These are phyloP conservation scores for Lolium rigidum DNA, from an alignment of 176 grass and related monocot genomes.

Conservation along the genomic window DNA sequence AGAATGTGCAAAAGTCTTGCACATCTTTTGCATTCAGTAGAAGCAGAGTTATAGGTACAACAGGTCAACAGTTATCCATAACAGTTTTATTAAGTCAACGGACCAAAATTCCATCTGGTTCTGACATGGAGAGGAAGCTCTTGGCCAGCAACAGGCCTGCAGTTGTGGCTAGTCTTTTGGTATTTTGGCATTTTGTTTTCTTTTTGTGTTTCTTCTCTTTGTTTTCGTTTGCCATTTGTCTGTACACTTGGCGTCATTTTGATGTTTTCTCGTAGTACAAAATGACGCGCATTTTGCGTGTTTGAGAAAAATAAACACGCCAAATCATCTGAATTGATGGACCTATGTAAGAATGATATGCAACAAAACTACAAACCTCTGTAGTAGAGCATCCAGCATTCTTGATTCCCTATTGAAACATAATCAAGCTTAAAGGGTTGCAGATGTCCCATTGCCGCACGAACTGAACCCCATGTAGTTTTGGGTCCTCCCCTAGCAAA, in stretches of 20 bases:
- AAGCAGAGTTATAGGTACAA: neutral
- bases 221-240: neutral
- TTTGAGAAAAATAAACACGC: neutral
- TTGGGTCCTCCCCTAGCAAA: slow-evolving; percentile 75
- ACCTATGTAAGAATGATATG: slow-evolving; percentile 5
- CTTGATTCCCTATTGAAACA: slow-evolving; percentile 87
- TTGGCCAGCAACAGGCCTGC: neutral
- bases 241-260: neutral
- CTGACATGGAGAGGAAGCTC: neutral
- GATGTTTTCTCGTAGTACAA: neutral
- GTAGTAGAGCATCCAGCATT: slow-evolving; percentile 85
- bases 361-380: slow-evolving; percentile 56
- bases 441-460: slow-evolving; percentile 82
- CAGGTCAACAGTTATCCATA: neutral
- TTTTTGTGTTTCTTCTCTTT: neutral
- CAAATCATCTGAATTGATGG: neutral
- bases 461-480: slow-evolving; percentile 82
- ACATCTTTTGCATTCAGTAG: neutral
- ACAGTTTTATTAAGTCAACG: neutral
- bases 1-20: neutral
- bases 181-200: neutral
- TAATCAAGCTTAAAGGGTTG: slow-evolving; percentile 85
- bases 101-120: neutral
- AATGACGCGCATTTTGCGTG: neutral
- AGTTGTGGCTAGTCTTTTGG: neutral